Conservation (phyloP, 2,329 filamentous ascomycete genomes). For the Coniochaeta pulveracea region DNA sequence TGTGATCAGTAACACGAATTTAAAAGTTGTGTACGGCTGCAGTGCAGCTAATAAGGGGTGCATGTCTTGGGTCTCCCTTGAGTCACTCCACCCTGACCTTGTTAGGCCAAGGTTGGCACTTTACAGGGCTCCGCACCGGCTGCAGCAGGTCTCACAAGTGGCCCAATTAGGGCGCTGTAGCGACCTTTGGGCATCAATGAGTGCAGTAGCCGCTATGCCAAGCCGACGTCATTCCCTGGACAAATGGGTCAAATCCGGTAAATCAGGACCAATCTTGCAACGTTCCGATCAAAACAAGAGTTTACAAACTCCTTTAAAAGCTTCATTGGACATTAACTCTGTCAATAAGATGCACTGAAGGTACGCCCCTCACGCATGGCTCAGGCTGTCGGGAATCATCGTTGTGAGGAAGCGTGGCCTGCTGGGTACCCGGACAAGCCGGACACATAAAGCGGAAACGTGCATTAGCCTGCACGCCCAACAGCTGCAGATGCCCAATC, state of each 20-base stretch:
- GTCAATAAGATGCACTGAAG: neutral
- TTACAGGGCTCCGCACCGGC: neutral
- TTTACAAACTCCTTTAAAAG: neutral
- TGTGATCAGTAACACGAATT: neutral
- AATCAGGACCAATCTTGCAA: neutral
- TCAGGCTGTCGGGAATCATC: too few species aligned
- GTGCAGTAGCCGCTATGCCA: constrained; percentile 1
- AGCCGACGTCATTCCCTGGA: constrained; percentile 2
- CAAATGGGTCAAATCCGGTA: too few species aligned
- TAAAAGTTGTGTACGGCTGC: neutral
- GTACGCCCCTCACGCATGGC: neutral
- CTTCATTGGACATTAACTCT: neutral
- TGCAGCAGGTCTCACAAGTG: constrained; percentile 1
- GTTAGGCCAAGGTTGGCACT: neutral
- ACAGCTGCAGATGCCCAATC: neutral
- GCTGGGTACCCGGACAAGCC: too few species aligned
- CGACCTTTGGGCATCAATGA: constrained; percentile 3
- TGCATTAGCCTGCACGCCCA: neutral
- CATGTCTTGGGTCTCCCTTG: neutral
- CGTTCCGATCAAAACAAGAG: constrained; percentile 1
- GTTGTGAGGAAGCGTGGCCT: too few species aligned
- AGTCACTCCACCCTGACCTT: too few species aligned
- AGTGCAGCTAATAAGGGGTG: constrained; percentile 2
- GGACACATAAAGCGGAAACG: too few species aligned
- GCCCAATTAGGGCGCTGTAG: neutral